Base-by-base conservation (phyloP, 208 protist species). In the Crithidia sp. region DNA sequence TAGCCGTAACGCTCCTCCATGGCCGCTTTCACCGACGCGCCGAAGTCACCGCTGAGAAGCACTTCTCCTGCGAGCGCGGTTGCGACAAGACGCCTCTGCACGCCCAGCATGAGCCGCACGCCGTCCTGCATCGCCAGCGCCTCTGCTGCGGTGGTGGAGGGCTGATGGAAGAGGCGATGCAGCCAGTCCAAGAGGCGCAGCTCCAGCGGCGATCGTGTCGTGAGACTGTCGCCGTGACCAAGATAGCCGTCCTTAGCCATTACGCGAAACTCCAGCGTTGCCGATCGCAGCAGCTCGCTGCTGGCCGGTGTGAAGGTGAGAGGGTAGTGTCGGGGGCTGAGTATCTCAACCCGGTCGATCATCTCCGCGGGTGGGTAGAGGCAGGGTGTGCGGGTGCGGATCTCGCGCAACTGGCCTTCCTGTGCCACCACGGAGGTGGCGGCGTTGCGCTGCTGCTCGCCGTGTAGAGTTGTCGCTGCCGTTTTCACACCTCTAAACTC, bases 281-380 rank as follows among this genome's bases (percentile, higher is more conserved):
- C 67, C 10, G 59, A 67, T 53, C 59, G 67, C 49, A 55, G 65
- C 12, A 74, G 63, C 62, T 71, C 68, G 19, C 16, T 45, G 56
- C 75, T 75, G 45, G n/a, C 12, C 36, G 67, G 4, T 36, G 56
- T 53, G 17, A 79, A 79, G 9, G 59, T 85, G 43, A 89, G 76
- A 41, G 78, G 84, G 67, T 93, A 92, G 74, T 95, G 84, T 28
- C 86, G 71, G 10, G 81, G 56, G 59, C 84, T 85, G 47, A 82
- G 79, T 9, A 95, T 72, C 62, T 95, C 91, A n/a, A 95, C 89
- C 19, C 82, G 77, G 13, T 88, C 79, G 7, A 95, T 82, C 56
- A 85, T 86, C 58, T 90, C 85, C 41, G 74, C 44, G 7, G 86
- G 86, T 12, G 91, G 91, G 60, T 90, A 88, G 8, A 95, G 76